Percentiles rank a stretch among this genome's conserved stretches.
phyloP scores from a whole-genome alignment of 164 flowering plant genomes.

The Cinnamomum micranthum region DNA sequence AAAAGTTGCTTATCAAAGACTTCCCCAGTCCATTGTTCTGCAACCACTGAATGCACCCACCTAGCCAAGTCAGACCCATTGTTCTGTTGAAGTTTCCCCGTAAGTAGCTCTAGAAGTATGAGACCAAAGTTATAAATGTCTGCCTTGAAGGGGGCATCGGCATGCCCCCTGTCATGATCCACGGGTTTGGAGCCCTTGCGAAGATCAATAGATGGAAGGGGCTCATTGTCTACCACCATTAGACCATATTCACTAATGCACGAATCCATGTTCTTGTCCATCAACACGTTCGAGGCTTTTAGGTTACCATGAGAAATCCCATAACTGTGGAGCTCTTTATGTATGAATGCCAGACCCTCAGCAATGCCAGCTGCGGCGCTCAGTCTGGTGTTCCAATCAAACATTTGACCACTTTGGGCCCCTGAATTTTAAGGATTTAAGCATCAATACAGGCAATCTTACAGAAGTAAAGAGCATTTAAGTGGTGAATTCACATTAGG shows the following conservation, averaged over 20 bases:
- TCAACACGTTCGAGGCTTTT: slow-evolving; percentile 64
- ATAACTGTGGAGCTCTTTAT: slow-evolving; percentile 32
- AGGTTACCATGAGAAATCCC: slow-evolving; percentile 65
- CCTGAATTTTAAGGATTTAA: slow-evolving; percentile 20
- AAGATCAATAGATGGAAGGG: slow-evolving; percentile 15
- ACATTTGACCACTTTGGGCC: slow-evolving; percentile 26
- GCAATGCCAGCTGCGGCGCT: slow-evolving; percentile 40
- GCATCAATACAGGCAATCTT: background rate
- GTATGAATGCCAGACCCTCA: slow-evolving; percentile 53
- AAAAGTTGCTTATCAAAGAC: slow-evolving; percentile 50
- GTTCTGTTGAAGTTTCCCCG: slow-evolving; percentile 51
- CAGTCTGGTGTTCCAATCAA: slow-evolving; percentile 65
- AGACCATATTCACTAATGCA: slow-evolving; percentile 62
- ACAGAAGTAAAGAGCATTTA: background rate
- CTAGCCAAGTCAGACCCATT: slow-evolving; percentile 48
- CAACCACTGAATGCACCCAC: slow-evolving; percentile 59
- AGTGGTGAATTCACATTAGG: background rate
- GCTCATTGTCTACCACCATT: slow-evolving; percentile 29
- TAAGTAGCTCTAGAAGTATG: slow-evolving; percentile 62
- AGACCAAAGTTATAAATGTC: slow-evolving; percentile 52
- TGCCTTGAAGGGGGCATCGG: slow-evolving; percentile 26
- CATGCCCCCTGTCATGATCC: background rate
- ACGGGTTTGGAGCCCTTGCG: slow-evolving; percentile 8
- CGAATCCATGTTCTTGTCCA: slow-evolving; percentile 44
- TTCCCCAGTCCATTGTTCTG: slow-evolving; percentile 72